Evolutionary conservation across 2,329 filamentous ascomycete species (phyloP).

Genomic region (Metarhizium humberi): DNA sequence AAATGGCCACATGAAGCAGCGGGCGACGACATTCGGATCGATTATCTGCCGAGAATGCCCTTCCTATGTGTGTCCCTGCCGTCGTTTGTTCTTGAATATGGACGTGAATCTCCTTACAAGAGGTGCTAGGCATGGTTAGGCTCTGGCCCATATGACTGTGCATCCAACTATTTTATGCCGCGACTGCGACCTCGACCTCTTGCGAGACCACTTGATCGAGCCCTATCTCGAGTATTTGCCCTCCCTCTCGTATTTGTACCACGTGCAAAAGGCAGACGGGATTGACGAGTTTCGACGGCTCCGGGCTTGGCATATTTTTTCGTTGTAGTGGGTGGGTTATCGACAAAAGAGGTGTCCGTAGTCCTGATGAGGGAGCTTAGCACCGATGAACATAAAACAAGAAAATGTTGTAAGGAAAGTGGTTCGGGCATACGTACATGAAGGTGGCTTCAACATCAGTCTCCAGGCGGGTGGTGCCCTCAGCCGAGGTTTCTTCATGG

Average conservation of each 20-base stretch:
- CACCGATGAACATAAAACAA: background rate
- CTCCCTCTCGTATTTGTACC: slow-evolving; percentile 25
- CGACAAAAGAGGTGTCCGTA: slow-evolving; percentile 83
- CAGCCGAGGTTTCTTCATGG: slow-evolving; percentile 41
- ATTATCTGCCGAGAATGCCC: background rate
- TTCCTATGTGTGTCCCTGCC: background rate
- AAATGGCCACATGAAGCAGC: slow-evolving; percentile 19
- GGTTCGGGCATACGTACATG: slow-evolving; percentile 45
- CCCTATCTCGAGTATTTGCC: slow-evolving; percentile 18
- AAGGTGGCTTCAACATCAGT: slow-evolving; percentile 70
- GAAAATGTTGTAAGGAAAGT: background rate
- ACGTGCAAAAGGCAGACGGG: slow-evolving; percentile 38
- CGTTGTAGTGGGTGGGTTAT: slow-evolving; percentile 59
- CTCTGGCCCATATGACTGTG: background rate
- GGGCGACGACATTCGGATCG: background rate
- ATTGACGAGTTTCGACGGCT: slow-evolving; percentile 32
- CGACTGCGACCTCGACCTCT: slow-evolving; percentile 31
- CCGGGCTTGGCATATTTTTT: slow-evolving; percentile 38
- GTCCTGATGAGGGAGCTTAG: slow-evolving; percentile 45
- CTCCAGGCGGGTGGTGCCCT: slow-evolving; percentile 19
- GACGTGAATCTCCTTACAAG: background rate
- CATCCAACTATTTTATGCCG: slow-evolving; percentile 29
- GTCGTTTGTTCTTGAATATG: background rate
- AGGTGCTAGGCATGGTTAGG: background rate
- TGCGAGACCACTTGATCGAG: slow-evolving; percentile 36